These are phyloP conservation scores for Capronia epimyces DNA, from an alignment of 2,329 filamentous ascomycete genomes.

Conservation along the genomic window DNA sequence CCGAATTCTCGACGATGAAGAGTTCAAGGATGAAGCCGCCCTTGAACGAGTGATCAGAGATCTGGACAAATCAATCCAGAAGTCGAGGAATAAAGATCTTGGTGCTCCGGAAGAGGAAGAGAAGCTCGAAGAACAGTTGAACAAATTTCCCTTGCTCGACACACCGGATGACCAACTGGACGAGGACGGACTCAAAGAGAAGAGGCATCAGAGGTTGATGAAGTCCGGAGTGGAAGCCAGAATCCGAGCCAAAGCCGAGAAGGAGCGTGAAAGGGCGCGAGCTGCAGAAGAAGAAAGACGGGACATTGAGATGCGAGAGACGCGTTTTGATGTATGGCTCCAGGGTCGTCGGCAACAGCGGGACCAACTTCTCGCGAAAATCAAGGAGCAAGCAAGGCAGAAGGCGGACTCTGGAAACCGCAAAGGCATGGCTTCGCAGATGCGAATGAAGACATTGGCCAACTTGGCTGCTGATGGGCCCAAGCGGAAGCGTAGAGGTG, in stretches of 20 bases:
- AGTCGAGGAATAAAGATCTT: conserved; percentile 87
- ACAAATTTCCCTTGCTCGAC: conserved; percentile 79
- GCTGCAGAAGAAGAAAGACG: conserved; percentile 74
- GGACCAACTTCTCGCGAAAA: conserved; percentile 65
- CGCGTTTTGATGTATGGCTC: conserved; percentile 81
- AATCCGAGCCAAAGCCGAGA: conserved; percentile 89
- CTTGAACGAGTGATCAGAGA: conserved; percentile 82
- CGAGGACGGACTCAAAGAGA: conserved; percentile 83
- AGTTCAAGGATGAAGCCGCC: conserved; percentile 83
- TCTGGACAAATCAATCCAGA: conserved; percentile 81
- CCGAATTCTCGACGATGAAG: conserved; percentile 78
- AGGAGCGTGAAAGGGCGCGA: conserved; percentile 84
- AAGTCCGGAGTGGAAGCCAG: conserved; percentile 94
- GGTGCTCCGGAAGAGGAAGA: conserved; percentile 77
- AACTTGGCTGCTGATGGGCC: conserved; percentile 90
- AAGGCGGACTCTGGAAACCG: conserved; percentile 94
- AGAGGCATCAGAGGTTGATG: conserved; percentile 83
- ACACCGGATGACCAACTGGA: conserved; percentile 88
- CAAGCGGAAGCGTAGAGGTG: conserved; percentile 73
- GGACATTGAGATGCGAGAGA: conserved; percentile 77
- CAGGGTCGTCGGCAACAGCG: conserved; percentile 72
- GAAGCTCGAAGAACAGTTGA: conserved; percentile 61
- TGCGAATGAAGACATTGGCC: conserved; percentile 96
- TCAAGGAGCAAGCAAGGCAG: conserved; percentile 87
- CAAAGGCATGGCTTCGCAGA: conserved; percentile 91